Evolutionary conservation across 2,329 filamentous ascomycete species (phyloP), one percentile per base, ranked within the genome.

Genomic region (Paraphoma sp.): DNA sequence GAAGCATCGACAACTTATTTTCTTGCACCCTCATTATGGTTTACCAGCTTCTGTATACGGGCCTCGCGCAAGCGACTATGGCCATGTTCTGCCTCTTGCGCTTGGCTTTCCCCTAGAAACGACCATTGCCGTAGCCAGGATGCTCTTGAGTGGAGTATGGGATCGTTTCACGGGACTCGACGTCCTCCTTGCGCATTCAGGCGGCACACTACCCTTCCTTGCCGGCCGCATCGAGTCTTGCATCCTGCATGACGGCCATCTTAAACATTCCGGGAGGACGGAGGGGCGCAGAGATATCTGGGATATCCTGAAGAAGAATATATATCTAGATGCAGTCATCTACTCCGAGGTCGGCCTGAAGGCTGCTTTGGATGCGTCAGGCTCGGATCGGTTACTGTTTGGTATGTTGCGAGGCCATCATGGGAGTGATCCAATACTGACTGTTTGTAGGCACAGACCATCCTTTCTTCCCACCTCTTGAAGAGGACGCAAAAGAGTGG

Each of bases 81-180:
- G 93, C 0, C 93, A 97, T 73, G 92, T 97, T 0, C 82, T 97
- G 2, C 91, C 93, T 0, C 81, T 97, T 0, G 91, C 92, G 0
- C 80, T 97, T 3, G 93, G 93, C 0, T 97, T 97, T 72, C 93
- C 93, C 0, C 86, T 97, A 64, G 93, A 97, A 78, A 97, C 93
- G 0, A 97, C 93, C 1, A 94, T 97, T 65, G 92, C 93, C 0
- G 88, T 97, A 2, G 87, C 91, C 4, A 83, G 93, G 45, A 96
- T 97, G 92, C 88, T 92, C 51, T 81, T 97, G n/a, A 86, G 89
- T 0, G 91, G 92, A 0, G 90, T 96, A 0, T 97, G 95, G 75
- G 92, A 96, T 74, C 82, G 85, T 9, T 89, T 92, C 44, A 85
- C 84, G 0, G 79, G 81, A 8, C 77, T 97, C 59, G 83, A 86